Base-by-base conservation (phyloP, 306 rosid genomes). In the Prunus salicina region DNA sequence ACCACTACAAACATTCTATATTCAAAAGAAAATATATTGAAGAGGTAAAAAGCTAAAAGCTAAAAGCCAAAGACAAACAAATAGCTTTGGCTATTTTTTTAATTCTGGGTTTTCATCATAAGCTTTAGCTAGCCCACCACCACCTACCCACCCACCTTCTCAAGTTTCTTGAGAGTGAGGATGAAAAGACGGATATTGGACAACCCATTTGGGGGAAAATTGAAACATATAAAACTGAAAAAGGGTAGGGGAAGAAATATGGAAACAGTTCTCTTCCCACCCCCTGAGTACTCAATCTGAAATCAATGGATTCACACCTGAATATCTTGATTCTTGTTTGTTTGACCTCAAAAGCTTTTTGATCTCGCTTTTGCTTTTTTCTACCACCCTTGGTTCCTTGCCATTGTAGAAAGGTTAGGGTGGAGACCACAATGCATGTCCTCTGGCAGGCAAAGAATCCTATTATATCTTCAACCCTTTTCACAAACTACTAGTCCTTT, bases 391-490 rank as follows among this genome's bases (percentile, higher is more conserved):
- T 82, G 86, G 79, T 87, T 75, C 61, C 73, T 82, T 58, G 79
- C 81, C 88, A 85, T 67, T 67, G 85, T 86, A 79, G 85, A 85
- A 86, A 87, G 88, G 78, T 64, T 4, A 32, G 83, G 82, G 89
- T 78, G 89, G 93, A 86, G 86, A 83, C 96, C 98, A 90, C 88
- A 75, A 64, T 86, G 96, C 84, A 81, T 80, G 88, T 86, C 87
- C 79, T 86, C 47, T 76, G 77, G 90, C 79, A 80, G 86, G 79
- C 96, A 92, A 88, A 92, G 91, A 87, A 91, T 91, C 98, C 92
- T 90, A 74, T 91, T 80, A 82, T 93, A 88, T 88, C 84, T 88
- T 82, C 82, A 73, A 69, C 76, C 82, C 82, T 81, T 85, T 82
- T 78, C 43, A 86, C 73, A 64, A 64, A 63, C 65, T 63, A 76